phyloP scores from a whole-genome alignment of 257 asterid genomes.

The Lithospermum erythrorhizon region DNA sequence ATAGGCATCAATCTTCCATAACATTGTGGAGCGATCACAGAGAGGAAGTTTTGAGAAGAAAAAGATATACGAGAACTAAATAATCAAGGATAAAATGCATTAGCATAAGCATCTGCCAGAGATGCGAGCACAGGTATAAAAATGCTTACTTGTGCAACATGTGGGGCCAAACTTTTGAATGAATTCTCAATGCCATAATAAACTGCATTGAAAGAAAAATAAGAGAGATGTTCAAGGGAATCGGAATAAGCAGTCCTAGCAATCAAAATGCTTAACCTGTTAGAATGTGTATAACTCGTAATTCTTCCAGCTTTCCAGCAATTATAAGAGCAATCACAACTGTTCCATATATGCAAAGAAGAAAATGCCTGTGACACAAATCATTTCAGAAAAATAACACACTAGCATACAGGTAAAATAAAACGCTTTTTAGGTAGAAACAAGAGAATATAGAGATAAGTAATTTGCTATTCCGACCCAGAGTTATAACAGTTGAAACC shows the following conservation, averaged over 20 bases:
- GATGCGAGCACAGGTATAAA: too few species aligned
- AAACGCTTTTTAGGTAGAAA: too few species aligned
- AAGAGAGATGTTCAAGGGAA: slow-evolving; percentile 6
- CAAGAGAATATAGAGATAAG: background rate
- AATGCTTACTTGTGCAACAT: slow-evolving; percentile 52
- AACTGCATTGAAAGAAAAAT: slow-evolving; percentile 40
- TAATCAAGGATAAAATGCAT: too few species aligned
- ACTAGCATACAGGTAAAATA: too few species aligned
- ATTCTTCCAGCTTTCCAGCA: slow-evolving; percentile 81
- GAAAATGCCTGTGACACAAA: slow-evolving; percentile 67
- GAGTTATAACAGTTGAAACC: background rate
- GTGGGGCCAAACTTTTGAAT: slow-evolving; percentile 67
- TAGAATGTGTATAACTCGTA: slow-evolving; percentile 53
- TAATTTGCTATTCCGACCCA: too few species aligned
- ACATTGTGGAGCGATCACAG: background rate
- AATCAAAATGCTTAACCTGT: slow-evolving; percentile 44
- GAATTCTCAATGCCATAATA: slow-evolving; percentile 82
- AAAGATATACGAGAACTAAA: too few species aligned
- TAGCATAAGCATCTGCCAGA: too few species aligned
- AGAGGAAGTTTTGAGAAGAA: too few species aligned
- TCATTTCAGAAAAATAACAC: background rate
- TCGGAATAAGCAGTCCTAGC: slow-evolving; percentile 13
- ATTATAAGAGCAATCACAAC: slow-evolving; percentile 61
- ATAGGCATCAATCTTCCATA: background rate
- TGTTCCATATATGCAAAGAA: slow-evolving; percentile 75